Conservation (phyloP, 352 stramenopile species). For the Phytophthora boehmeriae region DNA sequence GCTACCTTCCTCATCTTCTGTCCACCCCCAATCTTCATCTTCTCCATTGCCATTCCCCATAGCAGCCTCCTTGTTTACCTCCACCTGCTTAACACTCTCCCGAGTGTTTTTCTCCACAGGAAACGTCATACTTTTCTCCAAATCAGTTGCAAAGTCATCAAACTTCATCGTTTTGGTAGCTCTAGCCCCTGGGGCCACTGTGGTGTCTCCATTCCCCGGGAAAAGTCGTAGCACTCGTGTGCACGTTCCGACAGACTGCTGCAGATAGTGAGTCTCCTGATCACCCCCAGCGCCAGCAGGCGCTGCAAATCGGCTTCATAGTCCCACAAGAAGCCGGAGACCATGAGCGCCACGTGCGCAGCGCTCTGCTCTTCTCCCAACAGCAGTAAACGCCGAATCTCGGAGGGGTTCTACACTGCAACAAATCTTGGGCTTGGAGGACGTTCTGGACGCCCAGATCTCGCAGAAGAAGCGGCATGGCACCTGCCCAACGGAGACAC, state of each 20-base stretch:
- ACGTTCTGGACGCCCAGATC: slow-evolving; percentile 63
- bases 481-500: slow-evolving; percentile 66
- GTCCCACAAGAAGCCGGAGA: slow-evolving; percentile 70
- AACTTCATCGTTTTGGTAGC: slow-evolving; percentile 49
- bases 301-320: slow-evolving; percentile 44
- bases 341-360: slow-evolving; percentile 55
- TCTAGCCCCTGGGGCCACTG: slow-evolving; percentile 11
- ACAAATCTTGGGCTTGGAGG: slow-evolving; percentile 43
- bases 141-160: slow-evolving; percentile 41
- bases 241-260: slow-evolving; percentile 71
- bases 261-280: slow-evolving; percentile 55
- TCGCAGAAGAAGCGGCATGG: slow-evolving; percentile 68
- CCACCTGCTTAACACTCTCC: not conserved
- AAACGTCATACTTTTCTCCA: slow-evolving; percentile 25
- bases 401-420: slow-evolving; percentile 25
- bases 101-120: slow-evolving; percentile 4
- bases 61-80: not conserved
- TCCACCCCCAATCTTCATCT: slow-evolving; percentile 62
- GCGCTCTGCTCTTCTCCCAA: slow-evolving; percentile 22
- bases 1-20: slow-evolving; percentile 28
- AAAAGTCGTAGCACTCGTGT: slow-evolving; percentile 74
- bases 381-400: slow-evolving; percentile 30
- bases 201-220: slow-evolving; percentile 7
- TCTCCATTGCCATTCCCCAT: slow-evolving; percentile 1
- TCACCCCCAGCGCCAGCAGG: slow-evolving; percentile 45